phyloP scores from a whole-genome alignment of 768 basidiomycete species.

The Asterophora parasitica region DNA sequence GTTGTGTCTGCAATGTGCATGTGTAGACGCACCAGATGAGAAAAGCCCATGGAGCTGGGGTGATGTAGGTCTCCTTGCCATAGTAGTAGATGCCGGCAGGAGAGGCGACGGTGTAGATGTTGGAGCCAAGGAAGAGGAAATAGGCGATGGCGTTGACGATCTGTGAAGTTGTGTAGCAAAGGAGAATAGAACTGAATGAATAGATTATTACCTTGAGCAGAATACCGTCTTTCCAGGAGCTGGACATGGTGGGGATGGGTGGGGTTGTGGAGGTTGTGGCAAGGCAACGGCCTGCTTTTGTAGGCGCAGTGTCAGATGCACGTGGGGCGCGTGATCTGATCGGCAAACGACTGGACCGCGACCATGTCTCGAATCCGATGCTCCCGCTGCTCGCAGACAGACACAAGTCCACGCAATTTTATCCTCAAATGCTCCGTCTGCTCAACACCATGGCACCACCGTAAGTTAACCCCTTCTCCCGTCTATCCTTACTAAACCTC shows the following conservation, averaged over 20 bases:
- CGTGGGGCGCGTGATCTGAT: slow-evolving; percentile 9
- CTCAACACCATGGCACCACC: slow-evolving; percentile 31
- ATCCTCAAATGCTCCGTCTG: slow-evolving; percentile 30
- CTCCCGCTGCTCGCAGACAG: slow-evolving; percentile 20
- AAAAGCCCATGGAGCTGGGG: slow-evolving; percentile 92
- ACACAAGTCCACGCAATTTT: slow-evolving; percentile 24
- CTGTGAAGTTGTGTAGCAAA: slow-evolving; percentile 23
- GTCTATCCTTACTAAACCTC: not conserved
- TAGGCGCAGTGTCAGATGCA: slow-evolving; percentile 6
- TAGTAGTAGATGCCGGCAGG: slow-evolving; percentile 67
- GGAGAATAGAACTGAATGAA: not conserved
- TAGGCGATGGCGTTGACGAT: slow-evolving; percentile 81
- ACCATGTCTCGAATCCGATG: not conserved
- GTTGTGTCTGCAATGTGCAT: not conserved
- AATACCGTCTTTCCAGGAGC: slow-evolving; percentile 76
- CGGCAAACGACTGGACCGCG: no score
- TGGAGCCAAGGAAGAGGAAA: slow-evolving; percentile 83
- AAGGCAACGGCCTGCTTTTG: not conserved
- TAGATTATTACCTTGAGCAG: slow-evolving; percentile 62
- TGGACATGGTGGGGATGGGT: slow-evolving; percentile 37
- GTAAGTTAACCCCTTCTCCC: slow-evolving; percentile 18
- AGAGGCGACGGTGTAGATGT: slow-evolving; percentile 79
- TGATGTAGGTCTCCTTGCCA: slow-evolving; percentile 87
- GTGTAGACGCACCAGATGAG: slow-evolving; percentile 65
- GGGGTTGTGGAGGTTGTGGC: slow-evolving; percentile 1